A percentile compares a stretch with the other conserved stretches of the same genome.
These are phyloP conservation scores for Chionographis japonica DNA, from an alignment of 106 monocot genomes.

Conservation along the genomic window DNA sequence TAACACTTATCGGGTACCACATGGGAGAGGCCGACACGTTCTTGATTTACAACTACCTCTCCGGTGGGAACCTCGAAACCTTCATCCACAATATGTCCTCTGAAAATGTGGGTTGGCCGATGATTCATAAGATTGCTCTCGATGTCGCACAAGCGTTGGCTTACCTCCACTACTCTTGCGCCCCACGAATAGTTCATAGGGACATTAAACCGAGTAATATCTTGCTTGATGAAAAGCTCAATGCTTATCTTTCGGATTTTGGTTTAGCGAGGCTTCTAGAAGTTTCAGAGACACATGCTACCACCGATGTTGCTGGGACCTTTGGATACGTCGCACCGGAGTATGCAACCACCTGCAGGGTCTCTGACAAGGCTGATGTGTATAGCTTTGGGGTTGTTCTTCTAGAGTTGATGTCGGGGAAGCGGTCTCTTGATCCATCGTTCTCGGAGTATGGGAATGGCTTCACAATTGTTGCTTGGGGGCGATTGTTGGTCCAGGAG, in stretches of 20 bases:
- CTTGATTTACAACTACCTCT: slow-evolving; percentile 58
- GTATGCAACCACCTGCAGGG: slow-evolving; percentile 64
- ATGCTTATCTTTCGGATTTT: slow-evolving; percentile 73
- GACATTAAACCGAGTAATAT: slow-evolving; percentile 83
- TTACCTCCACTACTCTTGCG: slow-evolving; percentile 63
- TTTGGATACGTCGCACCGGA: slow-evolving; percentile 75
- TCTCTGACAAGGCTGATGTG: slow-evolving; percentile 74
- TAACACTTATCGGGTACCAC: slow-evolving; percentile 63
- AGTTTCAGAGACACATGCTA: slow-evolving; percentile 70
- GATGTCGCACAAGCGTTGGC: slow-evolving; percentile 48
- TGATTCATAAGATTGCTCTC: slow-evolving; percentile 59
- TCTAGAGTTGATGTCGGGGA: slow-evolving; percentile 64
- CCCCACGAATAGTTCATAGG: slow-evolving; percentile 62
- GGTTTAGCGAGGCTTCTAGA: slow-evolving; percentile 65
- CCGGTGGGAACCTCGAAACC: slow-evolving; percentile 55
- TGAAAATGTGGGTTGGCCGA: slow-evolving; percentile 22
- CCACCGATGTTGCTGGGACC: slow-evolving; percentile 68
- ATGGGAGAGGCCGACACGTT: slow-evolving; percentile 59
- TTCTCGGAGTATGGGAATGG: slow-evolving; percentile 58
- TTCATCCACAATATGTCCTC: slow-evolving; percentile 46
- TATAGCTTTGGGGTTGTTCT: slow-evolving; percentile 78
- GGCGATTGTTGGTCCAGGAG: slow-evolving; percentile 44
- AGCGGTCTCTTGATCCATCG: slow-evolving; percentile 69
- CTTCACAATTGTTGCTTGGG: slow-evolving; percentile 67
- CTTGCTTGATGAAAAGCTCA: slow-evolving; percentile 57